Evolutionary conservation across 2,329 filamentous ascomycete species (phyloP).

Genomic region (Xylariaceae sp.): DNA sequence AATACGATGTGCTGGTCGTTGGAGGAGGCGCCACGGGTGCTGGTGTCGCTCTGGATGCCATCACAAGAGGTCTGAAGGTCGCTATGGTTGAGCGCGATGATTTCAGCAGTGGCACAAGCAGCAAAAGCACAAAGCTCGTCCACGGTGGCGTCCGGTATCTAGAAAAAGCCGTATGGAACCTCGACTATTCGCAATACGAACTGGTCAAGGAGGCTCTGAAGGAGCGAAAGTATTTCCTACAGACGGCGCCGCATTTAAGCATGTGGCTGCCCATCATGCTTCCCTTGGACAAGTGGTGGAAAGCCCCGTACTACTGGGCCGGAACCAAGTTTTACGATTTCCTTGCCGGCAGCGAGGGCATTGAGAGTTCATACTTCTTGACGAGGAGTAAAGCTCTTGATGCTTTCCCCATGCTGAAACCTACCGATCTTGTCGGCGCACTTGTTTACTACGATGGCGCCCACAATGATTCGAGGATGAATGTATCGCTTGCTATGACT

Average conservation of each 20-base stretch:
- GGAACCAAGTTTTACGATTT: slow-evolving; percentile 83
- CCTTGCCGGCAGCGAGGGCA: slow-evolving; percentile 80
- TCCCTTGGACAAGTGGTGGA: slow-evolving; percentile 73
- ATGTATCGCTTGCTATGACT: slow-evolving; percentile 83
- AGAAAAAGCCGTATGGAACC: slow-evolving; percentile 73
- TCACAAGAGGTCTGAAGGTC: slow-evolving; percentile 68
- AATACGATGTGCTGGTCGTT: slow-evolving; percentile 69
- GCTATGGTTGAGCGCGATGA: slow-evolving; percentile 71
- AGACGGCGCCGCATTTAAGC: slow-evolving; percentile 71
- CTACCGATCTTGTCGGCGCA: slow-evolving; percentile 73
- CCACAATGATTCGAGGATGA: slow-evolving; percentile 92
- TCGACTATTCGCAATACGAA: slow-evolving; percentile 71
- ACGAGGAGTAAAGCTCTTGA: slow-evolving; percentile 83
- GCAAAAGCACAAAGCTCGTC: slow-evolving; percentile 75
- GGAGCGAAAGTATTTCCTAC: slow-evolving; percentile 72
- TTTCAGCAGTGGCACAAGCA: slow-evolving; percentile 70
- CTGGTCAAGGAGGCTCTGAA: slow-evolving; percentile 71
- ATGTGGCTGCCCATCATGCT: slow-evolving; percentile 75
- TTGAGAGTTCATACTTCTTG: slow-evolving; percentile 85
- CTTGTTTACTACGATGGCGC: slow-evolving; percentile 90
- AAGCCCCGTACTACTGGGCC: slow-evolving; percentile 73
- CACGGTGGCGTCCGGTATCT: slow-evolving; percentile 73
- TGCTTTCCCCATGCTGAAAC: slow-evolving; percentile 85
- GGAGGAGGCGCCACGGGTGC: slow-evolving; percentile 70
- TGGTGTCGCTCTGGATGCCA: slow-evolving; percentile 70